Evolutionary conservation across 306 rosid genomes (phyloP).

Genomic region (Glycine tomentella): DNA sequence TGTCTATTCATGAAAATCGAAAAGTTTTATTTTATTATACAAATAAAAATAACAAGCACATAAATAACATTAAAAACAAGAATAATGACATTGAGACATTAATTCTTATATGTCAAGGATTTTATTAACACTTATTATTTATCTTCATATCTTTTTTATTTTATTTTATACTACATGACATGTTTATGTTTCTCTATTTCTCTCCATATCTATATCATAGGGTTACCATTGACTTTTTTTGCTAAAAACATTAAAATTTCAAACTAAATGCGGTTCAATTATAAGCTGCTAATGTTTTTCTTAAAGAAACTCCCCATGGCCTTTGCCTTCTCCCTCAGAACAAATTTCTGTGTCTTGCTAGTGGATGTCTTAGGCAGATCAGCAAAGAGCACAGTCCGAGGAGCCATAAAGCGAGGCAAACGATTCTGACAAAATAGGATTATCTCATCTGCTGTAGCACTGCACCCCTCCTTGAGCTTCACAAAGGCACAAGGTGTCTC

Average conservation of each 20-base stretch:
- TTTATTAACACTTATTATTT: no score
- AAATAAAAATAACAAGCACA: no score
- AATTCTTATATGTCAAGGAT: no score
- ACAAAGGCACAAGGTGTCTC: constrained; percentile 96
- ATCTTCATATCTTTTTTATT: no score
- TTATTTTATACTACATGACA: no score
- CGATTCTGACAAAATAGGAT: constrained; percentile 63
- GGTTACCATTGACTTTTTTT: no score
- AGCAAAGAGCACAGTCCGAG: constrained; percentile 67
- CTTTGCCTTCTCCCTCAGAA: constrained; percentile 70
- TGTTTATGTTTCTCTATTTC: no score
- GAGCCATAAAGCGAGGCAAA: constrained; percentile 85
- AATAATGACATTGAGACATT: no score
- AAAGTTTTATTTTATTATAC: no score
- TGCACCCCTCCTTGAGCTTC: constrained; percentile 72
- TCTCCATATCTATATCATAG: no score
- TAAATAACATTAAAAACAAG: no score
- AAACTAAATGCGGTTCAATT: neutral
- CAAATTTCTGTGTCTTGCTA: constrained; percentile 79
- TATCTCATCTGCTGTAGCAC: constrained; percentile 62
- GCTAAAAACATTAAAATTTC: neutral
- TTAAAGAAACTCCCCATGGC: constrained; percentile 75
- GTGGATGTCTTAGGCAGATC: constrained; percentile 91
- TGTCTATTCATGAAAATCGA: no score
- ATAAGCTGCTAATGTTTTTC: constrained; percentile 63